Evolutionary conservation across 2,329 filamentous ascomycete genomes (phyloP).

Genomic region (Penicillium brevicompactum): DNA sequence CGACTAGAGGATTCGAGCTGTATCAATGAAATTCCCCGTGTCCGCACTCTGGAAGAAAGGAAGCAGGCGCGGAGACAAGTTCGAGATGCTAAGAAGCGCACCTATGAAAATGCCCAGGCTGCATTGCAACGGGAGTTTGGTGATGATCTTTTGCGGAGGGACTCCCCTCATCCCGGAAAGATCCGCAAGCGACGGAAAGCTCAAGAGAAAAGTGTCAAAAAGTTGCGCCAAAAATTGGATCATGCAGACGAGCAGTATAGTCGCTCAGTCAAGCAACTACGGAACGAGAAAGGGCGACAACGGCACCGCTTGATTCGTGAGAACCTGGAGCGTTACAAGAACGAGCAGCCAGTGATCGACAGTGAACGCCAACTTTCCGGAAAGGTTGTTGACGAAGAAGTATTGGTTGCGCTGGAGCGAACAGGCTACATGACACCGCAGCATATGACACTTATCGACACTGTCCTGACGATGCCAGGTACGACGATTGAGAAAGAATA

Average conservation of each 20-base stretch:
- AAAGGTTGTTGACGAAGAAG: conserved; percentile 27
- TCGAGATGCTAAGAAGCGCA: conserved; percentile 20
- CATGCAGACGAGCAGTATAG: conserved; percentile 15
- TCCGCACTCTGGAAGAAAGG: no score
- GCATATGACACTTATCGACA: conserved; percentile 27
- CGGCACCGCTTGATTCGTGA: conserved; percentile 22
- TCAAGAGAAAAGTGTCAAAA: conserved; percentile 10
- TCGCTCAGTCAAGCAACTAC: conserved; percentile 13
- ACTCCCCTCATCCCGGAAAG: background rate
- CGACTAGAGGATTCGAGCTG: no score
- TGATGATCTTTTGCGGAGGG: conserved; percentile 2
- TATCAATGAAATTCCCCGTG: no score
- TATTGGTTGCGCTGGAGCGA: conserved; percentile 24
- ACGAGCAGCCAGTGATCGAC: conserved; percentile 32
- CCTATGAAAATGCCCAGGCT: conserved; percentile 18
- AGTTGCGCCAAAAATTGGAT: conserved; percentile 14
- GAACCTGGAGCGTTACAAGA: conserved; percentile 29
- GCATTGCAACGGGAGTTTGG: conserved; percentile 13
- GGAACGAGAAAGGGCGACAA: conserved; percentile 25
- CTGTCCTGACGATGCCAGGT: conserved; percentile 25
- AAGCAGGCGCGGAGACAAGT: no score
- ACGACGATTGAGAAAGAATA: conserved; percentile 27
- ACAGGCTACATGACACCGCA: conserved; percentile 24
- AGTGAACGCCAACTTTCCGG: conserved; percentile 26
- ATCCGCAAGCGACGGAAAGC: conserved; percentile 10